Percentiles rank a stretch among this genome's conserved stretches.
These are phyloP conservation scores for Eucalyptus shirleyi DNA, from an alignment of 345 rosid genomes.

Conservation along the genomic window DNA sequence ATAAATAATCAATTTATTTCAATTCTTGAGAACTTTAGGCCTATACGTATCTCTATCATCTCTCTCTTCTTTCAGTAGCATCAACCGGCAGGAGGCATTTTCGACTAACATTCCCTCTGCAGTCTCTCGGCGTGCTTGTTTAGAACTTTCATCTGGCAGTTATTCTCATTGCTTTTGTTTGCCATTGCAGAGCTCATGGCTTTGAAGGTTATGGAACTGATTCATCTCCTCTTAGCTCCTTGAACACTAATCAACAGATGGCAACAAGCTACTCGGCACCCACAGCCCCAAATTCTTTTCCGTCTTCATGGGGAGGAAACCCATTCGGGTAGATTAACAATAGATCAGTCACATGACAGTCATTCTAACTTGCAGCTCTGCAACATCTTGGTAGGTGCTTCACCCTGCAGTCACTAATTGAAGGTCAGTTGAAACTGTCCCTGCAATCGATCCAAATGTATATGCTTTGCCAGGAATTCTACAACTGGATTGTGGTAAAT, in stretches of 20 bases:
- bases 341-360: background rate
- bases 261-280: conserved; percentile 9
- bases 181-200: conserved; percentile 23
- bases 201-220: conserved; percentile 4
- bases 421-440: background rate
- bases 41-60: background rate
- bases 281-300: conserved; percentile 4
- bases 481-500: background rate
- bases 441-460: background rate
- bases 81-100: background rate
- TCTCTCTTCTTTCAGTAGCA: background rate
- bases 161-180: background rate
- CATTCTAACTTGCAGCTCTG: background rate
- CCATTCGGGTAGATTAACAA: conserved; percentile 27
- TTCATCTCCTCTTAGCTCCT: background rate
- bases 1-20: background rate
- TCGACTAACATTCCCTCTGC: background rate
- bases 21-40: background rate
- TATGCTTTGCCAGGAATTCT: background rate
- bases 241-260: conserved; percentile 8
- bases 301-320: conserved; percentile 32
- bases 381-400: background rate
- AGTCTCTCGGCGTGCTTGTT: background rate
- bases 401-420: background rate
- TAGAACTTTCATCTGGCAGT: background rate